phyloP scores from a whole-genome alignment of 2,329 filamentous ascomycete species.

The Arthrocladium fulminans region DNA sequence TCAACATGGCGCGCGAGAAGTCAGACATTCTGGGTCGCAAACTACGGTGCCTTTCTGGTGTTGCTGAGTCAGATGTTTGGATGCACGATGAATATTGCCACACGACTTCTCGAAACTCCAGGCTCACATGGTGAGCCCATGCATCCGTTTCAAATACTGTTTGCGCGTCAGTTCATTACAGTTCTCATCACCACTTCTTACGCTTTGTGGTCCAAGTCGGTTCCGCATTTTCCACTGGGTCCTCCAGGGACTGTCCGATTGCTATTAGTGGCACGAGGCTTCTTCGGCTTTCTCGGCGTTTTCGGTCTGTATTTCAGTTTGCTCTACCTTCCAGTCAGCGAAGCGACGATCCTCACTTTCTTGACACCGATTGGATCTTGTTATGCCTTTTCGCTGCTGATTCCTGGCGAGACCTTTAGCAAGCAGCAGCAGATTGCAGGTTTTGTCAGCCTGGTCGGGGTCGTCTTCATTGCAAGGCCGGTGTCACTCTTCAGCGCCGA shows the following conservation, averaged over 20 bases:
- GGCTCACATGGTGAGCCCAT: slow-evolving; percentile 60
- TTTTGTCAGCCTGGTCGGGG: slow-evolving; percentile 65
- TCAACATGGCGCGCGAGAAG: slow-evolving; percentile 24
- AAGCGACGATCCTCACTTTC: slow-evolving; percentile 85
- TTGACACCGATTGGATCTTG: slow-evolving; percentile 69
- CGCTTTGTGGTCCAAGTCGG: slow-evolving; percentile 58
- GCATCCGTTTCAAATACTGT: slow-evolving; percentile 77
- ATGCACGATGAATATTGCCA: slow-evolving; percentile 74
- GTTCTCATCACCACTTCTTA: slow-evolving; percentile 57
- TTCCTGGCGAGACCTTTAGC: slow-evolving; percentile 66
- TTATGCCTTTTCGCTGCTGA: slow-evolving; percentile 67
- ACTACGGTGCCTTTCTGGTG: slow-evolving; percentile 66
- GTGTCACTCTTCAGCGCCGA: slow-evolving; percentile 44
- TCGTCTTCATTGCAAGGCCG: slow-evolving; percentile 74
- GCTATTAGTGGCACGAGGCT: slow-evolving; percentile 59
- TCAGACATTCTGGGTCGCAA: slow-evolving; percentile 49
- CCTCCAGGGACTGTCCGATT: slow-evolving; percentile 50
- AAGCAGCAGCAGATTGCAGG: slow-evolving; percentile 67
- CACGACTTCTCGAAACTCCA: slow-evolving; percentile 62
- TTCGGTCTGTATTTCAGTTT: slow-evolving; percentile 68
- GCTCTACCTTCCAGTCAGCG: slow-evolving; percentile 72
- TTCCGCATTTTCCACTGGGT: slow-evolving; percentile 64
- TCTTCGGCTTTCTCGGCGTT: slow-evolving; percentile 68
- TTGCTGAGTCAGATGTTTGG: slow-evolving; percentile 71
- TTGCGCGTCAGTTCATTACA: slow-evolving; percentile 70